Percentiles rank a stretch among this genome's conserved stretches.
phyloP scores from a whole-genome alignment of 179 eudicot genomes.

The Beta macrorhiza region DNA sequence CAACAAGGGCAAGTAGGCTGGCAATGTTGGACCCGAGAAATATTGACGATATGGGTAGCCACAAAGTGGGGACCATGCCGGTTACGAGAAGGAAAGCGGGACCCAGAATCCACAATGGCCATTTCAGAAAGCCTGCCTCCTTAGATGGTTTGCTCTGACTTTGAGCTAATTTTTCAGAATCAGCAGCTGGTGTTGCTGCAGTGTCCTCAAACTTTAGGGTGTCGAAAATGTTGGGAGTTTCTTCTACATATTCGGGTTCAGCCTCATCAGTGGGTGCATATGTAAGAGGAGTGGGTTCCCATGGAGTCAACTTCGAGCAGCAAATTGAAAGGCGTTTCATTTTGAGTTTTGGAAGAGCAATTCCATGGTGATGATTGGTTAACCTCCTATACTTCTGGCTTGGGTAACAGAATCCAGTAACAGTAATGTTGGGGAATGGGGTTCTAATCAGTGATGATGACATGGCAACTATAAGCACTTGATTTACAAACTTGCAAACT shows the following conservation, averaged over 20 bases:
- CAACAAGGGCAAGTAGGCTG: conserved; percentile 75
- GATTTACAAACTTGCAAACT: background rate
- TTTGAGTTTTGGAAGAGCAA: conserved; percentile 25
- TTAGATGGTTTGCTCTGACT: conserved; percentile 26
- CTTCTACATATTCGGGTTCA: conserved; percentile 42
- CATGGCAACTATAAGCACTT: conserved; percentile 35
- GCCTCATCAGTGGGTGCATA: conserved; percentile 55
- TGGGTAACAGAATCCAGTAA: conserved; percentile 29
- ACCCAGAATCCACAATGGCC: conserved; percentile 92
- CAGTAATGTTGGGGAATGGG: conserved; percentile 25
- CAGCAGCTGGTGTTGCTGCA: conserved; percentile 30
- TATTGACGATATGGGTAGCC: conserved; percentile 83
- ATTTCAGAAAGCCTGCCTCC: conserved; percentile 49
- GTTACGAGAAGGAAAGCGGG: conserved; percentile 77
- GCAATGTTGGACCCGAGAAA: conserved; percentile 90
- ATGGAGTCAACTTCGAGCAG: conserved; percentile 57
- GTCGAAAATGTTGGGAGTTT: conserved; percentile 54
- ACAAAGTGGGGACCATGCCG: conserved; percentile 90
- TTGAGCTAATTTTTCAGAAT: conserved; percentile 33
- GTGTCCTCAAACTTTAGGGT: conserved; percentile 43
- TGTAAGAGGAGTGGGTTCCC: conserved; percentile 71
- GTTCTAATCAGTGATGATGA: conserved; percentile 42
- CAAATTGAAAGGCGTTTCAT: conserved; percentile 30
- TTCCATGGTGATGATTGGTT: conserved; percentile 22
- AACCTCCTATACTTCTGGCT: conserved; percentile 31